Evolutionary conservation across 2,329 filamentous ascomycete species (phyloP), one percentile per base, ranked within the genome.

Genomic region (Nannizziopsis barbatae): DNA sequence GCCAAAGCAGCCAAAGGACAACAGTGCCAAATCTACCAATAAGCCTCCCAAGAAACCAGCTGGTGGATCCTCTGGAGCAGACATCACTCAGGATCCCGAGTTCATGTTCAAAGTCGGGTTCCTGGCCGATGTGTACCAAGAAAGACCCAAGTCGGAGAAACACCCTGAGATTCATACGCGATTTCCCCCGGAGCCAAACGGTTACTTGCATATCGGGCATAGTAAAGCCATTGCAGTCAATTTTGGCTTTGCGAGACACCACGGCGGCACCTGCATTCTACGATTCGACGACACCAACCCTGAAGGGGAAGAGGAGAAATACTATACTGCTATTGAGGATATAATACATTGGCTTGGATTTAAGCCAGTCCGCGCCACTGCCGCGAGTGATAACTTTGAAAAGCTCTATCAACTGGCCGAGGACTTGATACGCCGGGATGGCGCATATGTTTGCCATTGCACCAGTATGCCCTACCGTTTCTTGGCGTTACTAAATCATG

Each of bases 221-320:
- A 85, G 84, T 55, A 96, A 96, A 71, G 90, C 92, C 17, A 95
- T 96, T 64, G 84, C 87, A 0, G 80, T 96, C 65, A 95, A 96
- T 69, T 96, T 96, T 68, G 90, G 90, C 5, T 96, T 95, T 64
- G 90, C 92, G 11, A 80, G 78, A 60, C 81, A 82, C 61, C 85
- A 94, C 62, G 84, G 83, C 32, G 90, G 90, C 50, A 73, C 81
- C 53, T 84, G 80, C 65, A 83, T 83, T 60, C 68, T 88, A 53
- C 77, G 90, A 58, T 95, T 86, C 65, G 92, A 96, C 64, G 92
- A 96, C 60, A 96, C 92, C 11, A 96, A 96, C 64, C 92, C 92
- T 1, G 86, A 89, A 55, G 86, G 85, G 41, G 92, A 96, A 65
- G 85, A 95, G 63, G 86, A 94, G 66, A 76, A 83, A 50, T 96